A percentile compares a stretch with the other conserved stretches of the same genome.
These are phyloP conservation scores for Sporobolomyces roseus DNA, from an alignment of 768 basidiomycete genomes.

Conservation along the genomic window DNA sequence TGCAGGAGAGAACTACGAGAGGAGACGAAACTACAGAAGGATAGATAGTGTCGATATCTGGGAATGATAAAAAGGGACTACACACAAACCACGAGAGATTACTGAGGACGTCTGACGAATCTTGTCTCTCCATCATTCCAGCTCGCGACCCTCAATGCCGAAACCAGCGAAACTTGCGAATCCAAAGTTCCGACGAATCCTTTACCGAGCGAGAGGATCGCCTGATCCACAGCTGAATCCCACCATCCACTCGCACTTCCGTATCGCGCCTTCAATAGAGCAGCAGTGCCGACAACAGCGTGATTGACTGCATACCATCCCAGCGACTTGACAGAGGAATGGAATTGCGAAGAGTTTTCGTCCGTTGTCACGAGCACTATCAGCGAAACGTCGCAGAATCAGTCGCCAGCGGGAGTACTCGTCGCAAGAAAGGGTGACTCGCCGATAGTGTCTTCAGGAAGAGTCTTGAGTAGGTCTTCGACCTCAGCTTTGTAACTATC, in stretches of 20 bases:
- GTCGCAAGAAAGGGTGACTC: neutral
- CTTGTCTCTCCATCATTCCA: constrained; percentile 9
- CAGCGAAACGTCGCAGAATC: neutral
- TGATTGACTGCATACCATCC: constrained; percentile 20
- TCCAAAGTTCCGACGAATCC: constrained; percentile 23
- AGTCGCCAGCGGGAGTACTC: neutral
- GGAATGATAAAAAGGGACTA: neutral
- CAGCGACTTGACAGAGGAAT: neutral
- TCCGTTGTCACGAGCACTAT: constrained; percentile 25
- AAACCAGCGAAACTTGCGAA: constrained; percentile 18
- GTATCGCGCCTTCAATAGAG: constrained; percentile 1
- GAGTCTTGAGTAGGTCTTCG: neutral
- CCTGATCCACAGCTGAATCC: constrained; percentile 15
- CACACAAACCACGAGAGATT: no score
- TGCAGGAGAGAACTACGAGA: no score
- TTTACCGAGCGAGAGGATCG: constrained; percentile 12
- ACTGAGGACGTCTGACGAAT: constrained; percentile 1
- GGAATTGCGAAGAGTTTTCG: constrained; percentile 21
- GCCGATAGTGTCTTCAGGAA: constrained; percentile 2
- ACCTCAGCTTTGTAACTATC: neutral
- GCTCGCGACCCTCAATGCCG: constrained; percentile 17
- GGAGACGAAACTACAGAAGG: no score
- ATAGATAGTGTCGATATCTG: no score
- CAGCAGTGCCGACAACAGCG: neutral
- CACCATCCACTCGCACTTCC: constrained; percentile 14